Percentiles rank a stretch among this genome's conserved stretches.
These are phyloP conservation scores for Quercus wislizeni DNA, from an alignment of 306 rosid genomes.

Conservation along the genomic window DNA sequence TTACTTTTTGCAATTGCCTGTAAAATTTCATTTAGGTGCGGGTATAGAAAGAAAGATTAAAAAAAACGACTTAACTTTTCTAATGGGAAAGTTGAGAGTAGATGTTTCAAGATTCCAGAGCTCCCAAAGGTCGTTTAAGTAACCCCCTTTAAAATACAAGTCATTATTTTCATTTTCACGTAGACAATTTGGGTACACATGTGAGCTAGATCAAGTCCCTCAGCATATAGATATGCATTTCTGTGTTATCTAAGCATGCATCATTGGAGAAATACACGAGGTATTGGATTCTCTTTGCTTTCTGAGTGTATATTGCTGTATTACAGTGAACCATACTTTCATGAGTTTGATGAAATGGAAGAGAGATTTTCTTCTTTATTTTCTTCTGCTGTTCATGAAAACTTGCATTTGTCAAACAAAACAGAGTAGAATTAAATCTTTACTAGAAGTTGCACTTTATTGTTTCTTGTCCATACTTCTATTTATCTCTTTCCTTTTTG, in stretches of 20 bases:
- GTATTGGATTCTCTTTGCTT: not conserved
- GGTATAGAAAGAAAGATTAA: not conserved
- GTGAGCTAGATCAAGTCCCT: not conserved
- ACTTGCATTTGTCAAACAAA: not conserved
- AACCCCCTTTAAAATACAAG: not conserved
- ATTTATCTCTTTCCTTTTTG: too few species aligned
- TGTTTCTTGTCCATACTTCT: not conserved
- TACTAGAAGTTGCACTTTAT: not conserved
- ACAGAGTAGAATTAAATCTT: not conserved
- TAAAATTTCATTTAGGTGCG: slow-evolving; percentile 20
- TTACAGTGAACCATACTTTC: not conserved
- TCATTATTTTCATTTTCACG: not conserved
- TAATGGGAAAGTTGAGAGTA: slow-evolving; percentile 12
- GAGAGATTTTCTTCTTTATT: not conserved
- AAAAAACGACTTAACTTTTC: not conserved
- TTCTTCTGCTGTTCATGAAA: not conserved
- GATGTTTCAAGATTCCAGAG: slow-evolving; percentile 7
- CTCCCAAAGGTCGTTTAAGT: slow-evolving; percentile 4
- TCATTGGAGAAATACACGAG: not conserved
- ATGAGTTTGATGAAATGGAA: not conserved
- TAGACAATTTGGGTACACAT: not conserved
- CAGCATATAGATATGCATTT: not conserved
- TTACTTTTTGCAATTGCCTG: slow-evolving; percentile 21
- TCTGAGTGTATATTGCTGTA: not conserved
- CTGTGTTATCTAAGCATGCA: not conserved